Evolutionary conservation across 2,329 filamentous ascomycete species (phyloP).

Genomic region (Colletotrichum lupini): DNA sequence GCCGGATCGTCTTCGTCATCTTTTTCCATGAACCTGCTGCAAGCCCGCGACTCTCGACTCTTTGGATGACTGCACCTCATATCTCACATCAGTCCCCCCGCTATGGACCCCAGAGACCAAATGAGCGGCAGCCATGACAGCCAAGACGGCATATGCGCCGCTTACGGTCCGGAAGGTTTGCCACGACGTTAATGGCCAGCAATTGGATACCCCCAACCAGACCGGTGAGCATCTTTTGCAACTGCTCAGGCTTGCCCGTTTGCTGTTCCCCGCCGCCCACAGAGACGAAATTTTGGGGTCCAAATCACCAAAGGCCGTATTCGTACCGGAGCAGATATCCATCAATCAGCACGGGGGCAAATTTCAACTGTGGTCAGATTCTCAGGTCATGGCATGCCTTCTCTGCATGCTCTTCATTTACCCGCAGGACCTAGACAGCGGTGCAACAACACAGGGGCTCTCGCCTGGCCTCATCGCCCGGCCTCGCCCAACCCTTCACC

Average conservation of each 20-base stretch:
- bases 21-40: background rate
- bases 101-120: conserved; percentile 8
- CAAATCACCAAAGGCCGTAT: background rate
- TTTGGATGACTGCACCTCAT: conserved; percentile 3
- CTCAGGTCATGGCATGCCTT: background rate
- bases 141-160: conserved; percentile 26
- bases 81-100: conserved; percentile 14
- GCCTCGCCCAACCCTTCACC: conserved; percentile 7
- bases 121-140: conserved; percentile 4
- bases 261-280: background rate
- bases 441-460: background rate
- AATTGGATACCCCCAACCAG: too few species aligned
- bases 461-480: background rate
- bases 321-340: background rate
- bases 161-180: conserved; percentile 2
- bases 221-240: background rate
- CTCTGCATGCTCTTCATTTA: background rate
- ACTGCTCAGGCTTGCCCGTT: background rate
- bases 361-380: conserved; percentile 12
- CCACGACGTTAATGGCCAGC: conserved; percentile 1
- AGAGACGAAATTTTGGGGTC: background rate
- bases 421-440: background rate
- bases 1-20: background rate
- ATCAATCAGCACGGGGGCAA: background rate
- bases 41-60: background rate